A percentile compares a stretch with the other conserved stretches of the same genome.
Conservation (phyloP, 2,329 filamentous ascomycete species). For the Aspergillus quadrilineatus region DNA sequence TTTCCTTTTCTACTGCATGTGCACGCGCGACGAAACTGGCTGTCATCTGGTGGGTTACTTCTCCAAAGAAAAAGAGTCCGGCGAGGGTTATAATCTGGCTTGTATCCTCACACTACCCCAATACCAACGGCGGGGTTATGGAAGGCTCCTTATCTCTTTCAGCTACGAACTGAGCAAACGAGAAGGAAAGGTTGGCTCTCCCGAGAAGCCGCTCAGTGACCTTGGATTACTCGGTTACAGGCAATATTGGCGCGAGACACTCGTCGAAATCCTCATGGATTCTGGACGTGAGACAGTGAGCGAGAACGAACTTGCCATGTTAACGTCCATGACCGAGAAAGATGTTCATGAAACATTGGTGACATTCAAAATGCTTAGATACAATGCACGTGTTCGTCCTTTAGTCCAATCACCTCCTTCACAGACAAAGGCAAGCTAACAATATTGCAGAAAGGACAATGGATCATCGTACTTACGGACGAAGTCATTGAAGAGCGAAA, state of each 20-base stretch:
- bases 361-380: conserved; percentile 90
- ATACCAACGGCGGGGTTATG: conserved; percentile 92
- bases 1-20: conserved; percentile 96
- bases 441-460: conserved; percentile 70
- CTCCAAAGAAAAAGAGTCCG: conserved; percentile 96
- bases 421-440: conserved; percentile 17
- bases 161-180: conserved; percentile 96
- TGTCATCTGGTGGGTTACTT: conserved; percentile 99
- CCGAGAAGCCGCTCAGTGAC: conserved; percentile 94
- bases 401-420: background rate
- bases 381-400: conserved; percentile 58
- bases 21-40: conserved; percentile 84
- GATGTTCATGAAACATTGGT: conserved; percentile 95
- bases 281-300: conserved; percentile 66
- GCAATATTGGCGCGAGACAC: conserved; percentile 96
- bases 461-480: conserved; percentile 90
- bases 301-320: conserved; percentile 77
- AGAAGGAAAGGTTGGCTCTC: conserved; percentile 90
- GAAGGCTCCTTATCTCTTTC: conserved; percentile 90
- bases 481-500: conserved; percentile 69
- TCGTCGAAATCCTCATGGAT: conserved; percentile 80
- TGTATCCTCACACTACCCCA: conserved; percentile 97
- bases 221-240: conserved; percentile 89
- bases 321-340: conserved; percentile 92
- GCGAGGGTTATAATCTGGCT: conserved; percentile 95